phyloP scores from a whole-genome alignment of 2,329 filamentous ascomycete genomes.

The Penicillium sp. region DNA sequence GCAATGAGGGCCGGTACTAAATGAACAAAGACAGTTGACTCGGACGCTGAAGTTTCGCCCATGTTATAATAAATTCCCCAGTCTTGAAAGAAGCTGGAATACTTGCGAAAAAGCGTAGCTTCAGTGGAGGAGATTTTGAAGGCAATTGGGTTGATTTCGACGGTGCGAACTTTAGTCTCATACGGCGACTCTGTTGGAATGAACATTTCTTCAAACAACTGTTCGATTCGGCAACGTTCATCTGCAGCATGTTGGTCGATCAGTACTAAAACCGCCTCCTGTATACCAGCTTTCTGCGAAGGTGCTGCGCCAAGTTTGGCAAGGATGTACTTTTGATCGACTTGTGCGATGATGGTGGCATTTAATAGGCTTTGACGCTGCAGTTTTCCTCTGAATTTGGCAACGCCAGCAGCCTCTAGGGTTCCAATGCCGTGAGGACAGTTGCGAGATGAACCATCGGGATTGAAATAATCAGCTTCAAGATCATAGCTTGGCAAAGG shows the following conservation, averaged over 20 bases:
- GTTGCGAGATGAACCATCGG: conserved; percentile 12
- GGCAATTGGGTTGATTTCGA: conserved; percentile 48
- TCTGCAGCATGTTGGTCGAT: conserved; percentile 95
- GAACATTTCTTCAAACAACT: conserved; percentile 62
- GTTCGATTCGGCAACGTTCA: conserved; percentile 79
- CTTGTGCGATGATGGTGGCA: conserved; percentile 73
- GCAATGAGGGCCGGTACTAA: conserved; percentile 70
- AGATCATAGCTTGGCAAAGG: conserved; percentile 41
- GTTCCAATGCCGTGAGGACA: conserved; percentile 24
- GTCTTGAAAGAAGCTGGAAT: conserved; percentile 58
- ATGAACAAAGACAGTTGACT: conserved; percentile 49
- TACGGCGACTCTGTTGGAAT: conserved; percentile 5
- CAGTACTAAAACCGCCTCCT: conserved; percentile 60
- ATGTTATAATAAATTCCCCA: conserved; percentile 76
- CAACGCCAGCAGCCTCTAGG: conserved; percentile 25
- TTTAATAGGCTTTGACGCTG: conserved; percentile 61
- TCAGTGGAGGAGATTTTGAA: conserved; percentile 69
- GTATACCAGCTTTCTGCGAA: neutral
- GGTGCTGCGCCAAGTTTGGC: conserved; percentile 52
- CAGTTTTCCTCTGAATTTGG: conserved; percentile 46
- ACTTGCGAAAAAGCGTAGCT: conserved; percentile 54
- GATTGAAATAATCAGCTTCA: conserved; percentile 18
- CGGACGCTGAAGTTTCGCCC: conserved; percentile 9
- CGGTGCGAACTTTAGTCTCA: conserved; percentile 22
- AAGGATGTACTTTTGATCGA: conserved; percentile 88